A percentile compares a stretch with the other conserved stretches of the same genome.
Conservation (phyloP, 768 basidiomycete species). For the Suillus spraguei region DNA sequence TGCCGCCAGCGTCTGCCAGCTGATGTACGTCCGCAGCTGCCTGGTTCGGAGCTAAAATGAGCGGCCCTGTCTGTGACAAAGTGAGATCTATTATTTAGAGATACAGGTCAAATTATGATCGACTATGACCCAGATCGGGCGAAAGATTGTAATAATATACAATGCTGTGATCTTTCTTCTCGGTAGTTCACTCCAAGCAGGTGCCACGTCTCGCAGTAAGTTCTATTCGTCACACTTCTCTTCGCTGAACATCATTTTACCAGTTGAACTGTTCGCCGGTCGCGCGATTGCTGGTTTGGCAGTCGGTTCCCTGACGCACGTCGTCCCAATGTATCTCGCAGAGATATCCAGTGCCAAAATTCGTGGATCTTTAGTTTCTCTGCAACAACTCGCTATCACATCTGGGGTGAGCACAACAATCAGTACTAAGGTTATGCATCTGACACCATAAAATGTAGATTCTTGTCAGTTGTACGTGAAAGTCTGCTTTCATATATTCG, state of each 20-base stretch:
- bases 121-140: constrained; percentile 24
- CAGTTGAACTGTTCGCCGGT: constrained; percentile 32
- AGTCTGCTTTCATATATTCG: background rate
- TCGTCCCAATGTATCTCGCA: constrained; percentile 38
- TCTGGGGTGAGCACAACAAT: constrained; percentile 31
- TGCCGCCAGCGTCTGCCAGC: background rate
- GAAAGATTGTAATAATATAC: constrained; percentile 30
- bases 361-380: constrained; percentile 38
- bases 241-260: background rate
- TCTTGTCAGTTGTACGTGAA: constrained; percentile 32
- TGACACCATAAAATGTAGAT: constrained; percentile 21
- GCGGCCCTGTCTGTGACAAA: constrained; percentile 36
- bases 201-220: constrained; percentile 29
- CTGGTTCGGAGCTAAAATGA: constrained; percentile 32
- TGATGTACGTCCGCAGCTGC: constrained; percentile 27
- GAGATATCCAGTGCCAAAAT: constrained; percentile 42
- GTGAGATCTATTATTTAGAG: background rate
- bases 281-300: constrained; percentile 26
- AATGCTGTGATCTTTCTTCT: constrained; percentile 32
- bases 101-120: background rate
- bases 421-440: background rate
- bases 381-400: constrained; percentile 39
- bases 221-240: background rate
- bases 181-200: constrained; percentile 33
- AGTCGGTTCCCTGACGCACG: constrained; percentile 25